Base-by-base conservation (phyloP, 495 filamentous ascomycete genomes). In the Hypoxylon cercidicola region DNA sequence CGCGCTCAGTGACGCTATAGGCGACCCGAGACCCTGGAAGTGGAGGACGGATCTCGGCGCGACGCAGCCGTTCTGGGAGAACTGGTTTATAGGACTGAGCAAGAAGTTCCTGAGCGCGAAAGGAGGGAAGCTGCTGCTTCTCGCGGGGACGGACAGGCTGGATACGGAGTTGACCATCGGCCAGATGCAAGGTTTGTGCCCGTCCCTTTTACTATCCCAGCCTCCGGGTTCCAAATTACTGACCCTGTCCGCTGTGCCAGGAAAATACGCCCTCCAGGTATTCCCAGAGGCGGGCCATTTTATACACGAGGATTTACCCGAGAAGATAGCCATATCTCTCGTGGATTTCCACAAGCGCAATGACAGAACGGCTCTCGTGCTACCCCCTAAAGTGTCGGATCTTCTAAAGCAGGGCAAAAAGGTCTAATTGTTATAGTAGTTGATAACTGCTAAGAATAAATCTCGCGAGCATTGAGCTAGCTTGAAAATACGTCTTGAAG, bases 121-220 rank as follows among this genome's bases (percentile, higher is more conserved):
- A 46, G 95, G 94, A 8, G 95, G 93, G 43, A 99, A 99, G 76
- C 72, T 98, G 59, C 78, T 99, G 21, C 77, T 99, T 23, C 84
- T 99, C 13, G 96, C 95, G 5, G 95, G 95, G 5, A 98, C 95
- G 12, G 95, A 99, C 77, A 82, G 96, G 54, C 75, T 99, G 47
- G 95, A 98, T 73, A 96, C 90, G 69, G 95, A 98, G 68, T 75
- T 98, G 64, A 97, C 93, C 78, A 98, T 98, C 72, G 95, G 93
- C 13, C 95, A 98, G 77, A 97, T 97, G 93, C 93, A 97, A 84
- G 93, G 93, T 89, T 77, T 23, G 77, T 72, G 40, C 28, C 15
- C 39, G 39, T 60, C 10, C 7, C 25, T 28, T 30, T 45, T 44
- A 51, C 19, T 43, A 20, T 52, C 30, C 21, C 34, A 19, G 41